Evolutionary conservation across 2,329 filamentous ascomycete genomes (phyloP), one percentile per base, ranked within the genome.

Genomic region (Lecanosticta acicola): DNA sequence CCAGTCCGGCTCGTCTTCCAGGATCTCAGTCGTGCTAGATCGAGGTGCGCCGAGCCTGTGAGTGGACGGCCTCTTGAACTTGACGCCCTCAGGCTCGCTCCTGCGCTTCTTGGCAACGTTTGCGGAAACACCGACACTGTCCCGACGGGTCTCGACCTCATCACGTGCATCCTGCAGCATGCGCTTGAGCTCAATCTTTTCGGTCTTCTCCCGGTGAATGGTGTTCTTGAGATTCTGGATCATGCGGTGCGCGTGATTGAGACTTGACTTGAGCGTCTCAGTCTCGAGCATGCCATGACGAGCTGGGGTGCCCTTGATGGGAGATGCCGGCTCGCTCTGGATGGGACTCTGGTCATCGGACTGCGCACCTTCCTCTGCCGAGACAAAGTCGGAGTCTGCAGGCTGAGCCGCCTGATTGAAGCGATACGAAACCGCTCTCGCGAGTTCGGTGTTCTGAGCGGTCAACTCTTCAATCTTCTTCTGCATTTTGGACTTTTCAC

Each of bases 141-240:
- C 74, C 10, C 60, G 58, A 39, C 79, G 75, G 38, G 80, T 69
- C 66, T 88, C 93, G 20, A 98, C 71, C 61, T 98, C 93, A 63
- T 98, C 93, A 29, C 90, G 83, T 18, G 91, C 85, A 60, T 98
- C 93, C 69, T 97, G 91, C 21, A 97, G 79, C 78, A 98, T 87
- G 49, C 91, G 85, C 69, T 88, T 90, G 43, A 97, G 79, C 68
- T 98, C 93, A 20, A 97, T 79, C 74, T 96, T 98, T 68, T 98
- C 93, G 0, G 91, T 96, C 81, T 97, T 98, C 68, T 98, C 93
- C 26, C 93, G 85, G 66, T 98, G 91, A 38, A 97, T 86, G 60
- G 90, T 94, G 66, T 85, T 89, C 68, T 94, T 89, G 57, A 97
- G 79, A 60, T 88, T 94, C 66, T 97, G 91, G 48, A 98, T 96